Conservation (phyloP, 306 rosid species). For the Prosopis cineraria region DNA sequence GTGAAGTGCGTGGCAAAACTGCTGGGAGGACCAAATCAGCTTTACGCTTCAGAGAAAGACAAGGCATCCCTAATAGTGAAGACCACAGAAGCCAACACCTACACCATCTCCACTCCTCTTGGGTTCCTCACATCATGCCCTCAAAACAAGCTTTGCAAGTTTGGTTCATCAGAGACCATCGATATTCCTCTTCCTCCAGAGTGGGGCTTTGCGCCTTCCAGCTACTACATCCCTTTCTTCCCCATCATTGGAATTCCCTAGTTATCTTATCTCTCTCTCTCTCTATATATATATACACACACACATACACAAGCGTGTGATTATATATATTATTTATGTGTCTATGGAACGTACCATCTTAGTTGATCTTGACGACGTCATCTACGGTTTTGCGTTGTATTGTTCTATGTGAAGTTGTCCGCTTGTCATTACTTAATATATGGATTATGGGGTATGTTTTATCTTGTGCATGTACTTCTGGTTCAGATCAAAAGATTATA, state of each 20-base stretch:
- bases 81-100: constrained; percentile 39
- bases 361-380: background rate
- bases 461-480: background rate
- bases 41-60: constrained; percentile 51
- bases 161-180: constrained; percentile 71
- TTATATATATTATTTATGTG: background rate
- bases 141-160: constrained; percentile 41
- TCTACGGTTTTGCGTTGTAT: background rate
- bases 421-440: background rate
- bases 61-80: constrained; percentile 49
- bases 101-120: constrained; percentile 66
- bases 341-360: background rate
- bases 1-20: constrained; percentile 61
- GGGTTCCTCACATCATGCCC: constrained; percentile 67
- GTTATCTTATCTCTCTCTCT: background rate
- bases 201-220: constrained; percentile 93
- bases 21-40: constrained; percentile 71
- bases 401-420: background rate
- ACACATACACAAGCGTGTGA: background rate
- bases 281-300: too few species aligned
- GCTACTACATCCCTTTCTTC: constrained; percentile 71
- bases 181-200: constrained; percentile 81
- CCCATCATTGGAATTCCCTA: constrained; percentile 94
- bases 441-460: background rate
- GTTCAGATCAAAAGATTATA: background rate